Percentiles rank a stretch among this genome's conserved stretches.
These are phyloP conservation scores for Blumeriella jaapii DNA, from an alignment of 2,329 filamentous ascomycete species.

Conservation along the genomic window DNA sequence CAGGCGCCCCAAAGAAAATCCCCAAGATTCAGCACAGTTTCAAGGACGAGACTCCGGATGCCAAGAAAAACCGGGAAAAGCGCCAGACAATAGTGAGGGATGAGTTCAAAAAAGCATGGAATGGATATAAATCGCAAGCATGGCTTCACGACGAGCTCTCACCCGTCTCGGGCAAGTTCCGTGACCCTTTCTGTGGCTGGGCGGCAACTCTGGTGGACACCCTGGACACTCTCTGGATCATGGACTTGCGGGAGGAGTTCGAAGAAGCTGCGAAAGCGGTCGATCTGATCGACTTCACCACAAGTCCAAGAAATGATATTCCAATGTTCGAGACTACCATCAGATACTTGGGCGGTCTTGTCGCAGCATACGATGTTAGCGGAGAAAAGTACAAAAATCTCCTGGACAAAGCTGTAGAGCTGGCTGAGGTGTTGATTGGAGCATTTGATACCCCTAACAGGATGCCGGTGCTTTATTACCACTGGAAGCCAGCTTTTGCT, in stretches of 20 bases:
- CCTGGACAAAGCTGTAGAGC: slow-evolving; percentile 58
- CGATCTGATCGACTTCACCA: slow-evolving; percentile 72
- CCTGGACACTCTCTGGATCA: slow-evolving; percentile 79
- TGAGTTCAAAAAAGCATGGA: slow-evolving; percentile 71
- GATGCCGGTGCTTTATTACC: slow-evolving; percentile 76
- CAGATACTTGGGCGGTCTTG: slow-evolving; percentile 75
- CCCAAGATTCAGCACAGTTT: slow-evolving; percentile 70
- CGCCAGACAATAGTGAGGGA: slow-evolving; percentile 57
- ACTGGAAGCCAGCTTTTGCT: slow-evolving; percentile 57
- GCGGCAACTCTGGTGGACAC: slow-evolving; percentile 77
- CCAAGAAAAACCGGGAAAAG: slow-evolving; percentile 49
- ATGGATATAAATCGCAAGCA: slow-evolving; percentile 66
- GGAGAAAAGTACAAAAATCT: slow-evolving; percentile 55
- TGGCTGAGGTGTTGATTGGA: slow-evolving; percentile 60
- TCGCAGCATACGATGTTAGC: slow-evolving; percentile 80
- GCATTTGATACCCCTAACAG: slow-evolving; percentile 82
- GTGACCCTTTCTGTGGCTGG: slow-evolving; percentile 86
- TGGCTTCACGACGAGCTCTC: slow-evolving; percentile 80
- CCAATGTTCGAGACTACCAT: slow-evolving; percentile 92
- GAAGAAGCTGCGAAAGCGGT: slow-evolving; percentile 63
- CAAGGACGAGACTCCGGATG: slow-evolving; percentile 47
- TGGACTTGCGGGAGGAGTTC: slow-evolving; percentile 69
- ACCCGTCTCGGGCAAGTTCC: slow-evolving; percentile 55
- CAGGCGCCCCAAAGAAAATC: slow-evolving; percentile 55
- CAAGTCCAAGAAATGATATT: slow-evolving; percentile 53